Base-by-base conservation (phyloP, 495 filamentous ascomycete species). In the Amorphotheca resinae region DNA sequence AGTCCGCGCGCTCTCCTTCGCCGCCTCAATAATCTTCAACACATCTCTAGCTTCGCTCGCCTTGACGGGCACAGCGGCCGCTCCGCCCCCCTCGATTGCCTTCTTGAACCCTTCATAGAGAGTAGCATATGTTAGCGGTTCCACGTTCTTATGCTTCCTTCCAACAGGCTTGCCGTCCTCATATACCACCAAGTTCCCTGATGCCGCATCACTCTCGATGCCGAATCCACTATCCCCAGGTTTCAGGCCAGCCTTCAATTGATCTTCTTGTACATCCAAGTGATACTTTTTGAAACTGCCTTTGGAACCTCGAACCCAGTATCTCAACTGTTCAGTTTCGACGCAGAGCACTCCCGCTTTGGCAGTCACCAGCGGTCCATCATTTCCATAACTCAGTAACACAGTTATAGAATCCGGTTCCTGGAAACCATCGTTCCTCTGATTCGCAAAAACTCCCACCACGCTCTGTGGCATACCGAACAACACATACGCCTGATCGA, bases 281-380 rank as follows among this genome's bases (percentile, higher is more conserved):
- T 82, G 74, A 54, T 62, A 75, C 68, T 93, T 93, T 63, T 76
- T 80, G 57, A 78, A 94, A 52, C 79, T 85, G 1, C 80, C 87
- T 57, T 84, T 78, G 4, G 77, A 76, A 12, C 87, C 87, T 16
- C 87, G 65, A 6, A 93, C 74, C 77, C 84, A 85, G 65, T 79
- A 93, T 42, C 84, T 62, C 49, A 83, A 57, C 61, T 94, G 86
- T 49, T 73, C 66, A 22, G 61, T 66, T 63, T 88, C 82, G 9
- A 74, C 71, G 46, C 77, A 82, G 15, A 82, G 65, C n/a, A 84
- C 75, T 15, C 66, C 74, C 18, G 77, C 79, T 56, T 84, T 82
- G 42, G 76, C 78, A 22, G 74, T 77, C 17, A 73, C 83, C 49
- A 83, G 49, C 20, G 50, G 46, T 9, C 66, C 65, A 2, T 65